Evolutionary conservation across 345 rosid species (phyloP).

Genomic region (Eucalyptus polyanthemos): DNA sequence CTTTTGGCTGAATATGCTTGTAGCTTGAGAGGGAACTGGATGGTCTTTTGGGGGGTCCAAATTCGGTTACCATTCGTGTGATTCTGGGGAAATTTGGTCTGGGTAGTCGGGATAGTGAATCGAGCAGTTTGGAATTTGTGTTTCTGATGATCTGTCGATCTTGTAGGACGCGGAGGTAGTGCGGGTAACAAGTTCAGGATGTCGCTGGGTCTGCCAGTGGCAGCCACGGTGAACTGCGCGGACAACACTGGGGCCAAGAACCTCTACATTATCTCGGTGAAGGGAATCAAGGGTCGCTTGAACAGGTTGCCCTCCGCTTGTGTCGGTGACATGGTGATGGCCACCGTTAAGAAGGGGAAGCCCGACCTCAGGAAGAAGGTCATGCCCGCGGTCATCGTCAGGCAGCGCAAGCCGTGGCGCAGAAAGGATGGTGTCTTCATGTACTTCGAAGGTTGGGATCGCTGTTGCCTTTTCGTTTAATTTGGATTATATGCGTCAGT

Average conservation of each 20-base stretch:
- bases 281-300: conserved; percentile 87
- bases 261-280: conserved; percentile 87
- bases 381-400: conserved; percentile 87
- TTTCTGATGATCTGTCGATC: not conserved
- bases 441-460: conserved; percentile 67
- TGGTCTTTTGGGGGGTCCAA: not conserved
- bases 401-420: conserved; percentile 98
- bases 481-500: not conserved
- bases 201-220: conserved; percentile 98
- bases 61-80: not conserved
- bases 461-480: not conserved
- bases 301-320: conserved; percentile 91
- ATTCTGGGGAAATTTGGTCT: not conserved
- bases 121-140: not conserved
- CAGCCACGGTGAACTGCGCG: conserved; percentile 96
- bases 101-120: not conserved
- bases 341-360: conserved; percentile 90
- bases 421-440: conserved; percentile 95
- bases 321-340: conserved; percentile 97
- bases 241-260: conserved; percentile 97
- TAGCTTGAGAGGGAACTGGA: not conserved
- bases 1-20: not conserved
- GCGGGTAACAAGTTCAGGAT: conserved; percentile 95
- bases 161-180: conserved; percentile 78
- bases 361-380: conserved; percentile 96